A percentile compares a stretch with the other conserved stretches of the same genome.
Evolutionary conservation across 306 rosid species (phyloP).

Genomic region (Bauhinia variegata): DNA sequence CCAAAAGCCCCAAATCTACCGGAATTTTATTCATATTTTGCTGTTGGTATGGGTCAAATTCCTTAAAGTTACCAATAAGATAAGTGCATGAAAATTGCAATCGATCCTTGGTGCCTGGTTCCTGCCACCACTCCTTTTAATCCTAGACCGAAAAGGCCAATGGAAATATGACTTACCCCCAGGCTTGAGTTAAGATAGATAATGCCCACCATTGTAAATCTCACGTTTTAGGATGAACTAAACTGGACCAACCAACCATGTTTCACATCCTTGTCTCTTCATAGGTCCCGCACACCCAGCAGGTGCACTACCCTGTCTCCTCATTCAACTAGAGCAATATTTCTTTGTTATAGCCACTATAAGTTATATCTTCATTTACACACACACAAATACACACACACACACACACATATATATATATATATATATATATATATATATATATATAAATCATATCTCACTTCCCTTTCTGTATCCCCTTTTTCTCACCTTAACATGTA

Average conservation of each 20-base stretch:
- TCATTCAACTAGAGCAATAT: not conserved
- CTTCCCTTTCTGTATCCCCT: constrained; percentile 8
- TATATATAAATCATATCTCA: constrained; percentile 23
- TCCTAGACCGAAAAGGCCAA: not conserved
- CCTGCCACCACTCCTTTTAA: not conserved
- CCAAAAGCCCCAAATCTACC: constrained; percentile 6
- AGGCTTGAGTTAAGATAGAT: not conserved
- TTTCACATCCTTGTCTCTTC: not conserved
- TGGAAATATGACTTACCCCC: constrained; percentile 11
- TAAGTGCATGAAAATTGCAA: not conserved
- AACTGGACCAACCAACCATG: not conserved
- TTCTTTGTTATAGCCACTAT: not conserved
- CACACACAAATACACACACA: too few relatives aligned
- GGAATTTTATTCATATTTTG: not conserved
- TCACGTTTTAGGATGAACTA: not conserved
- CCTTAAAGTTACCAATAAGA: not conserved
- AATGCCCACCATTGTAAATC: too few relatives aligned
- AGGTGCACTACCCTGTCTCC: too few relatives aligned
- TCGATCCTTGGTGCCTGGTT: too few relatives aligned
- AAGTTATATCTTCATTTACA: not conserved
- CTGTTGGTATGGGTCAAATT: not conserved
- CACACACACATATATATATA: too few relatives aligned
- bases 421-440: too few relatives aligned
- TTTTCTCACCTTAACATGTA: constrained; percentile 40
- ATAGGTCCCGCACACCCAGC: not conserved